Evolutionary conservation across 331 rosid species (phyloP).

Genomic region (Acacia concinna): DNA sequence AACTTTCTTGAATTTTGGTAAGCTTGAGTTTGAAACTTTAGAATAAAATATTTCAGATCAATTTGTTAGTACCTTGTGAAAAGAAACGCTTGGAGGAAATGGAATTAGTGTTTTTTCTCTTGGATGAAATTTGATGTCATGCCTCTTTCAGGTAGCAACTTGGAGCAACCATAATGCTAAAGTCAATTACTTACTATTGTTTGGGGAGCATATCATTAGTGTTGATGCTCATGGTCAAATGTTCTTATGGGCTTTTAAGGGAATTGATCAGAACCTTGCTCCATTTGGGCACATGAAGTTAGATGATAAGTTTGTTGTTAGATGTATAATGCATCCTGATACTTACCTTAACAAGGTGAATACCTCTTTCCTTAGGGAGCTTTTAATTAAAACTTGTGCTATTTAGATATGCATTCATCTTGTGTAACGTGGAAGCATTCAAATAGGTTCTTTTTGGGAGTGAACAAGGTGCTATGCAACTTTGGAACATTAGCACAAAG

Average conservation of each 20-base stretch:
- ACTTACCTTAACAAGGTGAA: slow-evolving; percentile 87
- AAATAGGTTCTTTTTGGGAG: slow-evolving; percentile 83
- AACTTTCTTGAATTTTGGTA: neutral
- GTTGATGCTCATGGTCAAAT: slow-evolving; percentile 61
- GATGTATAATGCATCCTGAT: slow-evolving; percentile 88
- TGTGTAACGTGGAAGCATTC: slow-evolving; percentile 33
- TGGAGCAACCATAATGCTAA: slow-evolving; percentile 75
- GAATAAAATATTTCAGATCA: neutral
- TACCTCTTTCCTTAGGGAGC: slow-evolving; percentile 1
- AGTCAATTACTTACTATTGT: slow-evolving; percentile 64
- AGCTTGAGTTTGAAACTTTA: neutral
- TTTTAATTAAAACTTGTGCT: slow-evolving; percentile 3
- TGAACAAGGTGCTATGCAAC: slow-evolving; percentile 81
- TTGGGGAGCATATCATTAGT: slow-evolving; percentile 81
- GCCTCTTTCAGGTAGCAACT: slow-evolving; percentile 58
- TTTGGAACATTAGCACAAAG: slow-evolving; percentile 89
- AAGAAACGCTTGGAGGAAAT: neutral
- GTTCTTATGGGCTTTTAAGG: slow-evolving; percentile 84
- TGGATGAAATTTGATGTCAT: neutral
- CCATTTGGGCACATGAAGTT: slow-evolving; percentile 60
- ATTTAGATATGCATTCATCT: neutral
- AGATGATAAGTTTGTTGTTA: slow-evolving; percentile 55
- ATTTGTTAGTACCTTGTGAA: neutral
- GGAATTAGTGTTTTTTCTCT: neutral
- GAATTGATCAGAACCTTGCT: slow-evolving; percentile 51